Base-by-base conservation (phyloP, 2,329 filamentous ascomycete genomes). In the Scedosporium aurantiacum region DNA sequence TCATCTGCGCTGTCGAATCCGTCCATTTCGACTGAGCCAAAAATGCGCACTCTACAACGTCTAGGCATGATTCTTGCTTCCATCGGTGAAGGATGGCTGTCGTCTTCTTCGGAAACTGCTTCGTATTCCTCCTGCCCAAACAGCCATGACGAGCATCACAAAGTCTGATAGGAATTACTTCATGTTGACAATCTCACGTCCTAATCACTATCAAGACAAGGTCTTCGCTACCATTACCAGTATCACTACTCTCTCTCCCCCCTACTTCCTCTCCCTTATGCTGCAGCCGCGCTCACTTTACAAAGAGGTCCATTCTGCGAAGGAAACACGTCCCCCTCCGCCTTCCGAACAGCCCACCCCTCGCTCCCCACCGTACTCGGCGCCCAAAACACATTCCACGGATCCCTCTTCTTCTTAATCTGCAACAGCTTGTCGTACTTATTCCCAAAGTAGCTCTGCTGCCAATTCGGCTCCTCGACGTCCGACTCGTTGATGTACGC, bases 401-500 rank as follows among this genome's bases (percentile, higher is more conserved):
- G 72, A 68, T 82, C 82, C 66, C 75, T 78, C 50, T 69, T 73
- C 58, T 73, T 67, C 74, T 84, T 84, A 18, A 84, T 72, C 3
- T 60, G 40, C 23, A 73, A 63, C 52, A 81, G 66, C 47, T 64
- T 67, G 4, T 65, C 66, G 63, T 81, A 82, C 57, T 79, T 79
- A 5, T 45, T 63, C 1, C 79, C 80, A 65, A 74, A 82, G 69
- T 81, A 82, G 2, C 68, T 70, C 32, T 74, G 66, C 65, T 78
- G 71, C 65, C 72, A 82, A 61, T 77, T 65, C 1, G 73, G 74
- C 67, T 82, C 73, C 62, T 74, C 71, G 50, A 78, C 75, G 67
- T 82, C 77, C 2, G 73, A 77, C 71, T 84, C 81, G 63, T 81
- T 82, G 66, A 79, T 68, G 64, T 82, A 82, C 4, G 76, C 71